A percentile compares a stretch with the other conserved stretches of the same genome.
These are phyloP conservation scores for Castanospermum australe DNA, from an alignment of 306 rosid genomes.

Conservation along the genomic window DNA sequence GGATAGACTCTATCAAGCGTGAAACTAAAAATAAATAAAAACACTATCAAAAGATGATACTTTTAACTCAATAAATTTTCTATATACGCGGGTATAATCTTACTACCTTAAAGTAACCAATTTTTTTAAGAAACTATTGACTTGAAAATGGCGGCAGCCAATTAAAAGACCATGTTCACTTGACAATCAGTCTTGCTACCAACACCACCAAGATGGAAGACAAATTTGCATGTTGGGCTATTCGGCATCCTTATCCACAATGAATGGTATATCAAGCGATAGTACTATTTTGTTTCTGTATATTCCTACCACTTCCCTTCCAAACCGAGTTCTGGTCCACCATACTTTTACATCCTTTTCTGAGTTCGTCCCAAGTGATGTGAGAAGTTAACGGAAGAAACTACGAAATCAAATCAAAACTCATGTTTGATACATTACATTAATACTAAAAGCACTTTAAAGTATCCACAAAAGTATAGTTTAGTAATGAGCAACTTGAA, in stretches of 20 bases:
- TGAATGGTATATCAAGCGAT: neutral
- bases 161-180: neutral
- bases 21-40: too few species aligned
- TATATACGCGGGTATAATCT: too few species aligned
- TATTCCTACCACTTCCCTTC: neutral
- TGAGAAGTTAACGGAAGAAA: neutral
- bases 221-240: neutral
- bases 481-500: too few species aligned
- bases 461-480: too few species aligned
- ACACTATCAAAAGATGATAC: too few species aligned
- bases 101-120: neutral
- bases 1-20: neutral
- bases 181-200: neutral
- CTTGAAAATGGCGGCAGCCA: neutral
- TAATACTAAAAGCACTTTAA: neutral
- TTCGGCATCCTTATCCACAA: conserved; percentile 17
- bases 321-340: neutral
- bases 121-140: neutral
- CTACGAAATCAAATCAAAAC: neutral
- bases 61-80: too few species aligned
- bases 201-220: neutral
- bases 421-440: neutral
- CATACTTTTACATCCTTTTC: conserved; percentile 11
- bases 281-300: neutral
- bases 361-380: neutral